Conservation (phyloP, 257 asterid species). For the Phtheirospermum japonicum region DNA sequence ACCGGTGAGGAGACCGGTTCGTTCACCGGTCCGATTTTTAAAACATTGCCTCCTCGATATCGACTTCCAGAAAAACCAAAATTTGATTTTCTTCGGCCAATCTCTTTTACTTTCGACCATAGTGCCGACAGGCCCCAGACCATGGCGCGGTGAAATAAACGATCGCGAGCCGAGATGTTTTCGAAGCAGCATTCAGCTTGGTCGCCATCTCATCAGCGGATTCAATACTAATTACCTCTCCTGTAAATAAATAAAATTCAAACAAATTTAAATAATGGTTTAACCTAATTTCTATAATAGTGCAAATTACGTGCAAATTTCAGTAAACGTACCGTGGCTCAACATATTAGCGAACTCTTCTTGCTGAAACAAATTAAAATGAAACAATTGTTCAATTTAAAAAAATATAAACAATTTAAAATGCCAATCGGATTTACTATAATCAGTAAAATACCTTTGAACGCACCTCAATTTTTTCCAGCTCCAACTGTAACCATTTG, state of each 20-base stretch:
- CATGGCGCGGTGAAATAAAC: slow-evolving; percentile 61
- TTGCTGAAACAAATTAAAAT: slow-evolving; percentile 39
- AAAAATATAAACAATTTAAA: not conserved
- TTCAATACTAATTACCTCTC: slow-evolving; percentile 41
- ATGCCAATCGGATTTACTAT: not conserved
- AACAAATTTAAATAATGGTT: not conserved
- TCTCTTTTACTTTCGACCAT: slow-evolving; percentile 38
- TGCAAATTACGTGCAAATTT: not conserved
- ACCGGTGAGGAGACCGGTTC: no score
- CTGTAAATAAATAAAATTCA: slow-evolving; percentile 27
- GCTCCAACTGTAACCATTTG: slow-evolving; percentile 39
- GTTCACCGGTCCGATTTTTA: no score
- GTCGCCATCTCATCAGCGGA: slow-evolving; percentile 34
- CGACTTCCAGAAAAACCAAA: slow-evolving; percentile 47
- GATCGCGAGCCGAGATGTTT: slow-evolving; percentile 40
- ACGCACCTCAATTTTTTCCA: not conserved
- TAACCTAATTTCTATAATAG: not conserved
- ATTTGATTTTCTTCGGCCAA: slow-evolving; percentile 41
- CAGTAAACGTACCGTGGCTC: slow-evolving; percentile 47
- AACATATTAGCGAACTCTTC: slow-evolving; percentile 34
- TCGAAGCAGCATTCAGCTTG: slow-evolving; percentile 45
- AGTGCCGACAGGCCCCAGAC: slow-evolving; percentile 55
- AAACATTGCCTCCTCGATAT: slow-evolving; percentile 47
- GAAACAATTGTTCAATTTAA: slow-evolving; percentile 9
- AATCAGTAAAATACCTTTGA: not conserved